phyloP scores from a whole-genome alignment of 768 basidiomycete genomes.

The Daedaleopsis sinensis region DNA sequence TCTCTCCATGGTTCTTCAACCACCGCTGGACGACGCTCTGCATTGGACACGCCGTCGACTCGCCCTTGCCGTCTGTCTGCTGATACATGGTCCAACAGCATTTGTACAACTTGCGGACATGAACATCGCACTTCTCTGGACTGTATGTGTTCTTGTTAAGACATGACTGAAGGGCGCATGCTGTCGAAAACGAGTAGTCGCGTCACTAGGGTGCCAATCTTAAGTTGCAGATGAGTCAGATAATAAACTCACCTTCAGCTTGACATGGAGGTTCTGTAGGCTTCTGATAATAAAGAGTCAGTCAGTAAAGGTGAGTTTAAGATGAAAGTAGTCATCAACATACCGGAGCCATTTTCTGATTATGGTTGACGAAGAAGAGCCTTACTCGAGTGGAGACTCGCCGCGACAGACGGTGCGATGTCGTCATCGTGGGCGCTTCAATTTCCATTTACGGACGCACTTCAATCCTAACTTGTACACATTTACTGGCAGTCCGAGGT shows the following conservation, averaged over 20 bases:
- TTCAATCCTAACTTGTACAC: too few relatives aligned
- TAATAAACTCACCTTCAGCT: conserved; percentile 24
- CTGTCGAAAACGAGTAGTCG: conserved; percentile 36
- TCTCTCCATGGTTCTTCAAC: conserved; percentile 54
- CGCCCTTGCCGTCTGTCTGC: conserved; percentile 37
- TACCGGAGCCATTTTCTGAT: not conserved
- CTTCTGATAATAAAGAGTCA: not conserved
- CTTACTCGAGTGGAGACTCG: too few relatives aligned
- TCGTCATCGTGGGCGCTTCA: conserved; percentile 5
- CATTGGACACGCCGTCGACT: conserved; percentile 67
- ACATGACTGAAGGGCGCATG: conserved; percentile 66
- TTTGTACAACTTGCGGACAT: conserved; percentile 55
- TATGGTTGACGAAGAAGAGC: not conserved
- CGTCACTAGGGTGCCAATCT: not conserved
- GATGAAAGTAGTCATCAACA: not conserved
- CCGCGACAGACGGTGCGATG: not conserved
- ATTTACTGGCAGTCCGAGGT: too few relatives aligned
- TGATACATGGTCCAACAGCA: conserved; percentile 68
- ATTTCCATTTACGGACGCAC: not conserved
- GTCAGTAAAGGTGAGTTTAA: not conserved
- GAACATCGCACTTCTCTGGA: conserved; percentile 61
- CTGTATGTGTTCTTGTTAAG: conserved; percentile 63
- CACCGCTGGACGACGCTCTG: conserved; percentile 55
- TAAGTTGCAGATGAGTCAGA: not conserved
- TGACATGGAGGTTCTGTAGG: conserved; percentile 27